Evolutionary conservation across 768 basidiomycete species (phyloP), one percentile per base, ranked within the genome.

Genomic region (Hydnum rufescens): DNA sequence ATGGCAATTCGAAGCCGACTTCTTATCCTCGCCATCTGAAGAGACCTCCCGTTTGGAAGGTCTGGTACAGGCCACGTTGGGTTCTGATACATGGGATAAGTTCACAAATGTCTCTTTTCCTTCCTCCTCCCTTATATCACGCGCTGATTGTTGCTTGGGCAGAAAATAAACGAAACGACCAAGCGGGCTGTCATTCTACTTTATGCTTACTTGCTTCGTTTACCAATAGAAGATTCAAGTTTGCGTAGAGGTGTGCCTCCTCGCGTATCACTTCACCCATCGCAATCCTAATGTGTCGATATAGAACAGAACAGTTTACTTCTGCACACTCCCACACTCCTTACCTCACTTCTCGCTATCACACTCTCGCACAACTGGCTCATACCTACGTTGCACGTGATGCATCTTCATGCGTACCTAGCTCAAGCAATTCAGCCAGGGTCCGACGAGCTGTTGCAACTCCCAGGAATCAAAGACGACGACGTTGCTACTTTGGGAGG

Each of bases 331-430:
- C 87, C 86, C 3, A 63, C 72, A 13, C 66, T 93, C 3, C 73
- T 93, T 28, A 82, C 73, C 46, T 85, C 89, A 0, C 69, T 96
- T 25, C 73, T 92, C 51, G 82, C 76, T 58, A 84, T 95, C 56
- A 73, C 82, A 0, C 73, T 84, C 19, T 74, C 90, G 0, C 86
- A 89, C 57, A 88, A 78, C 61, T 99, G 92, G 92, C 76, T 97
- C 5, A 61, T 73, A 3, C 81, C 88, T 1, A 79, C 86, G 0
- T 68, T 92, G 32, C 68, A 74, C 29, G 70, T 80, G 59, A 83
- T 95, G 76, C 80, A 80, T 34, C 67, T 99, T 26, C 82, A 92
- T 58, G 76, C 84, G 3, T 77, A 78, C 64, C 70, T 99, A 31
- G 73, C 77, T 0, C 95, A 99, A 66, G 95, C 87, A 0, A 67